These are phyloP conservation scores for Daldinia childiae DNA, from an alignment of 495 filamentous ascomycete genomes.

Conservation along the genomic window DNA sequence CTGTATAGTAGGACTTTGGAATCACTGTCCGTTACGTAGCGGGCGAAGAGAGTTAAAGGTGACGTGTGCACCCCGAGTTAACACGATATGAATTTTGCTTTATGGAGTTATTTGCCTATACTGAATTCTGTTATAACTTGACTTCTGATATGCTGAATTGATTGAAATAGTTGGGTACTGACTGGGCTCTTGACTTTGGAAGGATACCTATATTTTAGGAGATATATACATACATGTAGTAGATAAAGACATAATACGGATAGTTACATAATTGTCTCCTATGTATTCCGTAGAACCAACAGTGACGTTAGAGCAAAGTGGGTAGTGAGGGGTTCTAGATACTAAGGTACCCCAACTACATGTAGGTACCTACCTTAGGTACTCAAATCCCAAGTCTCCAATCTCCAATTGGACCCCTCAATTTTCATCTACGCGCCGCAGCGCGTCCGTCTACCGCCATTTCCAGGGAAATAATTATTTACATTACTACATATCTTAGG, in stretches of 20 bases:
- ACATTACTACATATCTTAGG: neutral
- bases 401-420: neutral
- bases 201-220: no score
- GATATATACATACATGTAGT: no score
- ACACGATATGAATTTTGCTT: neutral
- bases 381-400: neutral
- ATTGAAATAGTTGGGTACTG: no score
- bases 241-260: no score
- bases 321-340: no score
- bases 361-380: no score
- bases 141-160: neutral
- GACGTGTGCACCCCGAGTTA: neutral
- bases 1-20: constrained; percentile 35
- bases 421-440: neutral
- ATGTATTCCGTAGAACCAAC: no score
- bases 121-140: neutral
- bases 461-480: neutral
- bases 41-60: constrained; percentile 2
- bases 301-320: no score
- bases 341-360: neutral
- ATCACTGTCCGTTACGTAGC: neutral
- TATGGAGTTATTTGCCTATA: neutral
- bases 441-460: neutral
- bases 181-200: no score
- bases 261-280: no score